Conservation (phyloP, 2,329 filamentous ascomycete species). For the Aspergillus hiratsukae region DNA sequence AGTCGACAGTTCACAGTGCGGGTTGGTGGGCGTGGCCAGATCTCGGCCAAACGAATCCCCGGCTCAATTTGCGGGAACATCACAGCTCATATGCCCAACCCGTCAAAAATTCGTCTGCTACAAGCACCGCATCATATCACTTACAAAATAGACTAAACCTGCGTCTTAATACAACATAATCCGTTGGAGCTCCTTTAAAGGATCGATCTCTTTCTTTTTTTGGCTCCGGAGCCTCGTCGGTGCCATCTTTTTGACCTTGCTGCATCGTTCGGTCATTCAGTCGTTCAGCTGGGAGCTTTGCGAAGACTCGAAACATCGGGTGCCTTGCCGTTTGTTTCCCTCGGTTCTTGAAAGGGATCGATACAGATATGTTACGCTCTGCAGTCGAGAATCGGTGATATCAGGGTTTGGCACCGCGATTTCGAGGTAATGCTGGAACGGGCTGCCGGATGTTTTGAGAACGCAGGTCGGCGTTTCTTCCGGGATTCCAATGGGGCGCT, state of each 20-base stretch:
- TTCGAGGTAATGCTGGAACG: constrained; percentile 49
- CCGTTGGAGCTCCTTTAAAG: background rate
- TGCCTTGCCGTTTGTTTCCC: constrained; percentile 1
- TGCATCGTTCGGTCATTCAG: constrained; percentile 6
- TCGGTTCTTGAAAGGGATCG: constrained; percentile 1
- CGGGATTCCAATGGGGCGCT: constrained; percentile 37
- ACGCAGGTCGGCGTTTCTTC: constrained; percentile 44
- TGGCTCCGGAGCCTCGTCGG: background rate
- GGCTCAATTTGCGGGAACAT: constrained; percentile 23
- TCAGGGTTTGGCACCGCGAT: constrained; percentile 24
- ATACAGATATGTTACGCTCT: constrained; percentile 25
- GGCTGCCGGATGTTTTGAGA: constrained; percentile 47
- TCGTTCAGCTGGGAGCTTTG: constrained; percentile 2
- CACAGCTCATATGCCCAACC: constrained; percentile 13
- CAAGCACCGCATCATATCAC: constrained; percentile 6
- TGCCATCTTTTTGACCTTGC: constrained; percentile 6
- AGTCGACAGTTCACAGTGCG: constrained; percentile 9
- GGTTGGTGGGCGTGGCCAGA: constrained; percentile 24
- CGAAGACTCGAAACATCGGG: background rate
- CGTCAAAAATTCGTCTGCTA: constrained; percentile 16
- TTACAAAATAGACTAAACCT: background rate
- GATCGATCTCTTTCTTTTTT: background rate
- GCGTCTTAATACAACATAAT: background rate
- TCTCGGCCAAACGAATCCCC: constrained; percentile 32
- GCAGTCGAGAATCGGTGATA: constrained; percentile 19